Evolutionary conservation across 1,284 basidiomycete genomes (phyloP).

Genomic region (Phaffia rhodozyma): DNA sequence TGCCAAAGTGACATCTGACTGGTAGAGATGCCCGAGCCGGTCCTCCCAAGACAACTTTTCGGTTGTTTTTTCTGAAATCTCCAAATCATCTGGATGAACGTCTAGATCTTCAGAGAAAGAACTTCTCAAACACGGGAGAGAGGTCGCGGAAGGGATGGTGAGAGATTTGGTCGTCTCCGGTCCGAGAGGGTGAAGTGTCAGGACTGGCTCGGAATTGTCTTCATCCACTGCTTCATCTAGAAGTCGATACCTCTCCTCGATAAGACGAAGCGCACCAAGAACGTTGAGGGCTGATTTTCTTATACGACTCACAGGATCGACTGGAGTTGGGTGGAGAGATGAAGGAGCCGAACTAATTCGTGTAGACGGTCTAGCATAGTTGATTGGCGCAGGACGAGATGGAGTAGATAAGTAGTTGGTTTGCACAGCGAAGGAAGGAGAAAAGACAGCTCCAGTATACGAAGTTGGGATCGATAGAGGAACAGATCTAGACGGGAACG

Average conservation of each 20-base stretch:
- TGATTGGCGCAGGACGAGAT: conserved; percentile 14
- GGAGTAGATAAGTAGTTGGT: conserved; percentile 32
- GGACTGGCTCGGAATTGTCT: conserved; percentile 33
- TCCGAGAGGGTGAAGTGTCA: conserved; percentile 21
- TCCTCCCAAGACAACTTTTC: conserved; percentile 64
- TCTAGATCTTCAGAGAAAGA: background rate
- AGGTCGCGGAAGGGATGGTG: conserved; percentile 20
- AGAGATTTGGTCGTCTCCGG: conserved; percentile 29
- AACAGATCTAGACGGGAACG: conserved; percentile 32
- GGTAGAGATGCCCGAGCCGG: conserved; percentile 65
- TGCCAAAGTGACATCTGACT: conserved; percentile 47
- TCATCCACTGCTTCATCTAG: conserved; percentile 37
- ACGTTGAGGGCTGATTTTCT: conserved; percentile 63
- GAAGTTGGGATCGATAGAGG: conserved; percentile 40
- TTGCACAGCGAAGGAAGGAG: conserved; percentile 32
- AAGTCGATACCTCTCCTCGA: conserved; percentile 28
- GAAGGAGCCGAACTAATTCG: conserved; percentile 18
- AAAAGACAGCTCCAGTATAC: conserved; percentile 22
- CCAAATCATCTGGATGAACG: background rate
- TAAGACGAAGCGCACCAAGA: conserved; percentile 53
- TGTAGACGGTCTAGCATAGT: background rate
- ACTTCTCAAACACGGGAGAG: conserved; percentile 5
- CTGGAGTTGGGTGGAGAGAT: background rate
- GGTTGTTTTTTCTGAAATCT: background rate
- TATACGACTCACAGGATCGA: conserved; percentile 52